These are phyloP conservation scores for Hypsizygus ulmarius DNA, from an alignment of 1,284 basidiomycete genomes.

Conservation along the genomic window DNA sequence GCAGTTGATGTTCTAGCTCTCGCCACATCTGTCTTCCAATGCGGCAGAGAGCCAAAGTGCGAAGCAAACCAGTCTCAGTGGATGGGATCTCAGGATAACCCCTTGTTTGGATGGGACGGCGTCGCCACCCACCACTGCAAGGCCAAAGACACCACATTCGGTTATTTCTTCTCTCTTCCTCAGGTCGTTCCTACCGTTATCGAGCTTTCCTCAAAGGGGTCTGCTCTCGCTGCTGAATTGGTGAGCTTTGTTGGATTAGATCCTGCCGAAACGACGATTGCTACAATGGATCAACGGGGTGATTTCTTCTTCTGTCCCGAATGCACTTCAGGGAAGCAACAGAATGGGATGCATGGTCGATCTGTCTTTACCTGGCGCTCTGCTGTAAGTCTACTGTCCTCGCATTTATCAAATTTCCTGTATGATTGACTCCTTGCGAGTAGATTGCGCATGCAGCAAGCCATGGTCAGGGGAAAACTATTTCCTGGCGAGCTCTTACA, in stretches of 20 bases:
- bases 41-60: neutral
- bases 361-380: constrained; percentile 3
- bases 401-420: too few species aligned
- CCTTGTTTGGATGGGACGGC: constrained; percentile 9
- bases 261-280: neutral
- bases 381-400: neutral
- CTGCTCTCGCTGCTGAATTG: neutral
- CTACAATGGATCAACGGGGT: too few species aligned
- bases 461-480: too few species aligned
- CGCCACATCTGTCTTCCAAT: constrained; percentile 5
- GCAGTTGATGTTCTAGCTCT: constrained; percentile 4
- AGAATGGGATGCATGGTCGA: neutral
- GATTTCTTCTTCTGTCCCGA: too few species aligned
- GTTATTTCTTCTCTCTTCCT: neutral
- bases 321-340: neutral
- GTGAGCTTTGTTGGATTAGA: neutral
- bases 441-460: too few species aligned
- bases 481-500: too few species aligned
- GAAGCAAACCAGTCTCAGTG: neutral
- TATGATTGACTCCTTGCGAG: neutral
- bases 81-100: neutral
- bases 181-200: neutral
- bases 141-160: neutral
- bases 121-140: neutral
- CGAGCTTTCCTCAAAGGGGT: neutral